Evolutionary conservation across 371 early-diverging fungal genomes (phyloP).

Genomic region (Actinomortierella ambigua): DNA sequence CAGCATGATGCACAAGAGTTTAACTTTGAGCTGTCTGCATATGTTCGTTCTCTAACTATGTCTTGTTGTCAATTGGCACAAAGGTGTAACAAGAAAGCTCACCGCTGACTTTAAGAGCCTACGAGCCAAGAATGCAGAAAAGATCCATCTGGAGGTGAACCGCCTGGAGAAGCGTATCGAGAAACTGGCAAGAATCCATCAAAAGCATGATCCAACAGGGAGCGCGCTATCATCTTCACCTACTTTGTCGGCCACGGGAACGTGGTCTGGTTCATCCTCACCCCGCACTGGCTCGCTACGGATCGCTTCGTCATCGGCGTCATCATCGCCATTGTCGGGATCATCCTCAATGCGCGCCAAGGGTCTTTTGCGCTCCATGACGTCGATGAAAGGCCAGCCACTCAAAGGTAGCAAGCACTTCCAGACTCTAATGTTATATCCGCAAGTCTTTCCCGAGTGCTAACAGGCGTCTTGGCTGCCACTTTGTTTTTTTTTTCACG

Average conservation of each 20-base stretch:
- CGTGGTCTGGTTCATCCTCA: background rate
- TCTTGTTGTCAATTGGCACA: background rate
- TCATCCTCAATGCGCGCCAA: conserved; percentile 42
- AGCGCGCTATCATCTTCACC: conserved; percentile 14
- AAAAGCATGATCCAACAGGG: conserved; percentile 13
- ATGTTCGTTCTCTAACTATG: too few species aligned
- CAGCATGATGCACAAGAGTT: too few species aligned
- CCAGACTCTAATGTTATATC: too few species aligned
- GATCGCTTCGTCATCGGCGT: conserved; percentile 6
- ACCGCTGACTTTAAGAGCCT: conserved; percentile 62
- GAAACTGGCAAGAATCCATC: conserved; percentile 57
- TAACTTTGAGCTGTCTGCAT: too few species aligned
- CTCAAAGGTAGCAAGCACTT: conserved; percentile 35
- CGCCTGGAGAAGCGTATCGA: conserved; percentile 86
- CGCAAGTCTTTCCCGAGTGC: too few species aligned
- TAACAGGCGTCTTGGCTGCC: background rate
- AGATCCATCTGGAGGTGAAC: conserved; percentile 80
- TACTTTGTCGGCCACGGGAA: conserved; percentile 1
- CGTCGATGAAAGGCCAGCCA: conserved; percentile 23
- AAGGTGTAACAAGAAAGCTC: conserved; percentile 52
- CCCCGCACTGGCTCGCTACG: background rate
- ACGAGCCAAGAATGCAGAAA: conserved; percentile 65
- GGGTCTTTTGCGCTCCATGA: conserved; percentile 38
- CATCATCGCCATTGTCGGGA: conserved; percentile 14
- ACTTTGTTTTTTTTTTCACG: background rate